phyloP scores from a whole-genome alignment of 805 yeast genomes.

The Wickerhamiella cacticola region DNA sequence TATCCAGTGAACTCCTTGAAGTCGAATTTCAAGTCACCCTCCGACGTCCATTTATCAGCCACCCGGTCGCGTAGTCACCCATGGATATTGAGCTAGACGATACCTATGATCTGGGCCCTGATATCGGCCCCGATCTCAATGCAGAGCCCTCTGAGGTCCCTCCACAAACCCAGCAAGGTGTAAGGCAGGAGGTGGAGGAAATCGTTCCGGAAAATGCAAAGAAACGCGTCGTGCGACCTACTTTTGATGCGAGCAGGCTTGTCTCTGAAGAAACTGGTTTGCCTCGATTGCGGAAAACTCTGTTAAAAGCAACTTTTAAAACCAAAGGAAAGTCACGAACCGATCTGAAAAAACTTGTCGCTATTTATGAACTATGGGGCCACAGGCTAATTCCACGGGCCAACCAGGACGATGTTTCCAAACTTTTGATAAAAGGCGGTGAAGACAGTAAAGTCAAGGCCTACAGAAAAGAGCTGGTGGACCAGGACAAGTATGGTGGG shows the following conservation, averaged over 20 bases:
- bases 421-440: slow-evolving; percentile 41
- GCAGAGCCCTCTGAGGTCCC: not conserved
- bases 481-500: slow-evolving; percentile 19
- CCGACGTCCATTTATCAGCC: too few species aligned
- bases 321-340: slow-evolving; percentile 35
- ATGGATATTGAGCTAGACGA: not conserved
- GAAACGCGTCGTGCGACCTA: not conserved
- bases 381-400: slow-evolving; percentile 71
- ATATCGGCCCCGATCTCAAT: not conserved
- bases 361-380: slow-evolving; percentile 61
- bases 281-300: slow-evolving; percentile 34
- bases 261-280: slow-evolving; percentile 42
- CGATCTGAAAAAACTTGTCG: slow-evolving; percentile 40
- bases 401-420: slow-evolving; percentile 56
- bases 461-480: slow-evolving; percentile 17
- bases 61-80: not conserved
- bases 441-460: slow-evolving; percentile 18
- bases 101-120: not conserved
- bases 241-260: slow-evolving; percentile 40
- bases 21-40: too few species aligned
- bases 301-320: slow-evolving; percentile 26
- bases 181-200: not conserved
- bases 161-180: not conserved
- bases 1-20: too few species aligned
- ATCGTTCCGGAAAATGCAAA: not conserved